These are phyloP conservation scores for Solanum microdontum DNA, from an alignment of 257 asterid species.

Conservation along the genomic window DNA sequence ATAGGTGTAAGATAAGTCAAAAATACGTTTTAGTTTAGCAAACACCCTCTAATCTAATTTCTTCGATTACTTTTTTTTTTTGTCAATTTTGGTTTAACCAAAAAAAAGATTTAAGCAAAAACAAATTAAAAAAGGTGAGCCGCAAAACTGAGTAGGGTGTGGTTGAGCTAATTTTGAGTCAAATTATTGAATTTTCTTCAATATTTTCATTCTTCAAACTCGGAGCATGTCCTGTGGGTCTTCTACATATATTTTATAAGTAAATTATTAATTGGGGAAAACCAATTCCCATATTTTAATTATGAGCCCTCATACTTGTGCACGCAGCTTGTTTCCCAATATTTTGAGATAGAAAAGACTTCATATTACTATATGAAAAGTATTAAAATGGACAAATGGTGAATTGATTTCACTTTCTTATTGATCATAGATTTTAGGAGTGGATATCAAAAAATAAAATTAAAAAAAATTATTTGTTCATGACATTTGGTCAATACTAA, in stretches of 20 bases:
- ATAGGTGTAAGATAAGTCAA: not conserved
- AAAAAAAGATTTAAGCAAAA: not conserved
- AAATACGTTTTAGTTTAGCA: not conserved
- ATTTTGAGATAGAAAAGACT: not conserved
- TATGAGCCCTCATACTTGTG: not conserved
- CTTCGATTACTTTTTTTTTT: too few relatives aligned
- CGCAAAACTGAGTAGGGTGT: not conserved
- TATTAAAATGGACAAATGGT: not conserved
- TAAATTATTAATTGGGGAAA: not conserved
- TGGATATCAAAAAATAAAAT: not conserved
- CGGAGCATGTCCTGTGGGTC: not conserved
- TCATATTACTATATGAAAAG: not conserved
- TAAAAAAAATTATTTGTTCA: too few relatives aligned
- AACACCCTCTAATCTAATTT: not conserved
- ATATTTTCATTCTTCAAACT: not conserved
- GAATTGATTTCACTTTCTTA: not conserved
- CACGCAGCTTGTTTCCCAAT: not conserved
- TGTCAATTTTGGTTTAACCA: not conserved
- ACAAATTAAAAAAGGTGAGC: not conserved
- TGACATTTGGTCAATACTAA: not conserved
- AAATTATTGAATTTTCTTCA: not conserved
- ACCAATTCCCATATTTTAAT: not conserved
- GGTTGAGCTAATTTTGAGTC: slow-evolving; percentile 5
- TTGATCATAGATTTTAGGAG: not conserved
- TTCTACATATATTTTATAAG: not conserved